Evolutionary conservation across 768 basidiomycete genomes (phyloP), one percentile per base, ranked within the genome.

Genomic region (Boletus rubropictus): DNA sequence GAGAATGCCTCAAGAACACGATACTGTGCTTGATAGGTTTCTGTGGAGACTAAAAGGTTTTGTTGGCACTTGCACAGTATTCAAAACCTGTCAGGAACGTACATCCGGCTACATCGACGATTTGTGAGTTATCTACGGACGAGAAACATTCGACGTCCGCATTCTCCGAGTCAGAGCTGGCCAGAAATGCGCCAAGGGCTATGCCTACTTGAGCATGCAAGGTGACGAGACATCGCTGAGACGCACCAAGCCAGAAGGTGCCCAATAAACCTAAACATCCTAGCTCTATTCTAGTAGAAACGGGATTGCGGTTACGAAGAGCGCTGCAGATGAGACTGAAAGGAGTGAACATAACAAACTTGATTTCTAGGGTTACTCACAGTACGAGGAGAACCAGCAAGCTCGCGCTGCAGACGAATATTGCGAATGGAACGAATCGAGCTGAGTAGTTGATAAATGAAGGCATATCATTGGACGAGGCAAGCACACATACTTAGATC

Each of bases 1-100:
- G 89, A 80, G 66, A 90, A 90, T 15, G 83, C 79, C 64, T 82
- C 86, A 49, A 91, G 72, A 17, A 89, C 88, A 24, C 82, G 80
- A 63, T 89, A 90, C 72, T 89, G 89, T n/a, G 88, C 87, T 54
- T 89, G 89, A 63, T 84, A 91, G 50, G 86, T 86, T 57, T 88
- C 84, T 20, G 87, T 89, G 46, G 86, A 81, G 68, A 89, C 89
- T 90, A 14, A 57, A 15, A 17, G 8, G 25, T 32, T 45, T 40
- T 20, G 33, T 55, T 36, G 31, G 47, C 56, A 36, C 39, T 22
- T 17, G 3, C 5, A 17, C 5, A 7, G 17, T 10, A 22, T 50
- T 25, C 56, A 43, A 37, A 35, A 32, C 44, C 43, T 31, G 20
- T 2, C 18, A 37, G 15, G 34, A 32, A 74, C 86, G 69, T 59